These are phyloP conservation scores for Eleusine coracana DNA, from an alignment of 176 grass and related monocot species.

Conservation along the genomic window DNA sequence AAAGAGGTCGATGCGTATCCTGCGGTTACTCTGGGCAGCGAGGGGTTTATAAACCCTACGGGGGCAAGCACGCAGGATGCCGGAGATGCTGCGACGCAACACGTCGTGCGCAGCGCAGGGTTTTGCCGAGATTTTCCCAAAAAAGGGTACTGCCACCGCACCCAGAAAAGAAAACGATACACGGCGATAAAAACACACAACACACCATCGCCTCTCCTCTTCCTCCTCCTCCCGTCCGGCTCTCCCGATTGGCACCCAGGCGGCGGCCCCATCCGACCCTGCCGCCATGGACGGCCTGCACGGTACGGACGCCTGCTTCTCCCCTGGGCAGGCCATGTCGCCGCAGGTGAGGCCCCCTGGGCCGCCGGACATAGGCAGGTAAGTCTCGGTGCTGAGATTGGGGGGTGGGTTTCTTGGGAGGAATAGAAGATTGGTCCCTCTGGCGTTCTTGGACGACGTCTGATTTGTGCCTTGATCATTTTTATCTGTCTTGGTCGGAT, in stretches of 20 bases:
- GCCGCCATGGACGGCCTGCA: constrained; percentile 68
- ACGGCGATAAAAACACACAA: constrained; percentile 40
- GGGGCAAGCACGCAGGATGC: neutral
- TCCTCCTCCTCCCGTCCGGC: constrained; percentile 28
- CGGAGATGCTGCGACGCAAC: neutral
- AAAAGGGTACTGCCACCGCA: constrained; percentile 47
- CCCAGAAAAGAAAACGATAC: constrained; percentile 54
- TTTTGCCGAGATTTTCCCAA: constrained; percentile 65
- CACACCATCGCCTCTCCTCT: constrained; percentile 9
- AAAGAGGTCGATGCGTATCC: constrained; percentile 26
- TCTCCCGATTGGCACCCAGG: constrained; percentile 37
- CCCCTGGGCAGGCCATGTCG: constrained; percentile 57
- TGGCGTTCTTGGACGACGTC: neutral
- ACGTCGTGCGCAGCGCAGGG: constrained; percentile 47
- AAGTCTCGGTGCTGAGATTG: constrained; percentile 38
- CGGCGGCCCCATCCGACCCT: constrained; percentile 23
- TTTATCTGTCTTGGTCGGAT: constrained; percentile 11
- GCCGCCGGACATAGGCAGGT: constrained; percentile 60
- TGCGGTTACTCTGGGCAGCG: neutral
- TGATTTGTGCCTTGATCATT: constrained; percentile 37
- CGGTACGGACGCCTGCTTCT: constrained; percentile 64
- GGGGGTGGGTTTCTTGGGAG: neutral
- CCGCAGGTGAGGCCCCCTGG: constrained; percentile 55
- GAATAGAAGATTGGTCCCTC: constrained; percentile 35
- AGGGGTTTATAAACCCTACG: constrained; percentile 46